Evolutionary conservation across 1,139 yeast species (phyloP), one percentile per base, ranked within the genome.

Genomic region (Suhomyces taliae): DNA sequence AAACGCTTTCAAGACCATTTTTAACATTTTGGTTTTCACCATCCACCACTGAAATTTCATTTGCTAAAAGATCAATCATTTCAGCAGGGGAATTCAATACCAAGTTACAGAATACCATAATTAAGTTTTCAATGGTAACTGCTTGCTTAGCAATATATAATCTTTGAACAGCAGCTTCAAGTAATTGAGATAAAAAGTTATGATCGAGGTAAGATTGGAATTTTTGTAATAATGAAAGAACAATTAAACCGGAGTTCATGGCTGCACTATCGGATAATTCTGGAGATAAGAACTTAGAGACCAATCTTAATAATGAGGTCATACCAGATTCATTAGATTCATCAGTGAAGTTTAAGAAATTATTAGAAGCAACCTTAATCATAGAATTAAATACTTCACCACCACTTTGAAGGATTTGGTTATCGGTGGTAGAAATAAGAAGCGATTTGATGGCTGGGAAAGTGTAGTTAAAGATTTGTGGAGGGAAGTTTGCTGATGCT

Each of bases 181-280:
- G 68, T 29, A 91, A 81, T 46, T 79, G 79, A 0, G 81, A 75
- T 12, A 85, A 70, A 43, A 82, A 69, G 12, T 75, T 79, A 27
- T 59, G 60, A 26, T 81, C 79, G 27, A 84, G 71, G 50, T 76
- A 73, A 10, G 55, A 41, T 53, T 72, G 76, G 60, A 87, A 89
- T 53, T 82, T 80, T 27, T 81, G 76, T 26, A 90, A 74, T 41
- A 88, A 72, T 0, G 88, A 80, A 7, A 85, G 75, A 2, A 89
- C 82, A 34, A 89, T 76, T 14, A 81, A 78, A 1, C 95, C 95
- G 48, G 85, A 79, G 53, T 84, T 83, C 62, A 83, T 76, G 1
- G 95, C 91, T 0, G 96, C 96, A 47, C 85, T 78, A 58, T 90
- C 97, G 10, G 87, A 79, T 51, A 88, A 72, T 8, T 77, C 72